Evolutionary conservation across 257 asterid species (phyloP).

Genomic region (Buddleja alternifolia): DNA sequence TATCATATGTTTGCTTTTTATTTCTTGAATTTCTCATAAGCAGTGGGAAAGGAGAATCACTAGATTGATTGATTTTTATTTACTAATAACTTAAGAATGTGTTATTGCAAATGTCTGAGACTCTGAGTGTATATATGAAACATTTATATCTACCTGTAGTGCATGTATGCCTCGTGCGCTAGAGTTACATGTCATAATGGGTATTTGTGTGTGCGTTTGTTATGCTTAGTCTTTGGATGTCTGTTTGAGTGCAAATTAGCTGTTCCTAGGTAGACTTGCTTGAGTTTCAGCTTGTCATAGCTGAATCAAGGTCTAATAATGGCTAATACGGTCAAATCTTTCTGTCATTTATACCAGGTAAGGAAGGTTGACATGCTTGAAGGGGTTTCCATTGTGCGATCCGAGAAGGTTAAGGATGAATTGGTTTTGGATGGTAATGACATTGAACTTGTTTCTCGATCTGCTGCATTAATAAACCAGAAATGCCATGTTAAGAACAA

Average conservation of each 20-base stretch:
- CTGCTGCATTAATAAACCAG: slow-evolving; percentile 65
- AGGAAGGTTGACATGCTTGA: slow-evolving; percentile 69
- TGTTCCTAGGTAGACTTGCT: background rate
- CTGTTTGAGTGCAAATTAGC: background rate
- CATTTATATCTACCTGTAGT: too few species aligned
- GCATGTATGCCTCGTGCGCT: too few species aligned
- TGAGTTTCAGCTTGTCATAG: background rate
- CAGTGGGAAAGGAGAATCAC: too few species aligned
- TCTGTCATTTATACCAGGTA: slow-evolving; percentile 40
- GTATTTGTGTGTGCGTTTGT: background rate
- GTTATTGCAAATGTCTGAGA: too few species aligned
- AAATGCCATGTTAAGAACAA: slow-evolving; percentile 96
- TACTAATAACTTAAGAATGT: too few species aligned
- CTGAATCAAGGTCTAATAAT: background rate
- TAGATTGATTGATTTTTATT: too few species aligned
- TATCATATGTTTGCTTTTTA: too few species aligned
- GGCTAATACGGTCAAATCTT: background rate
- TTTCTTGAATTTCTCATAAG: too few species aligned
- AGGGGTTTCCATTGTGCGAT: slow-evolving; percentile 52
- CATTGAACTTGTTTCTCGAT: slow-evolving; percentile 59
- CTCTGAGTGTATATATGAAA: too few species aligned
- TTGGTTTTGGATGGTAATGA: slow-evolving; percentile 55
- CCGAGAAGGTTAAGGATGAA: slow-evolving; percentile 67
- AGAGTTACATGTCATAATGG: too few species aligned
- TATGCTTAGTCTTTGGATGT: background rate